Evolutionary conservation across 1,139 yeast species (phyloP).

Genomic region (Nakaseomyces sp.): DNA sequence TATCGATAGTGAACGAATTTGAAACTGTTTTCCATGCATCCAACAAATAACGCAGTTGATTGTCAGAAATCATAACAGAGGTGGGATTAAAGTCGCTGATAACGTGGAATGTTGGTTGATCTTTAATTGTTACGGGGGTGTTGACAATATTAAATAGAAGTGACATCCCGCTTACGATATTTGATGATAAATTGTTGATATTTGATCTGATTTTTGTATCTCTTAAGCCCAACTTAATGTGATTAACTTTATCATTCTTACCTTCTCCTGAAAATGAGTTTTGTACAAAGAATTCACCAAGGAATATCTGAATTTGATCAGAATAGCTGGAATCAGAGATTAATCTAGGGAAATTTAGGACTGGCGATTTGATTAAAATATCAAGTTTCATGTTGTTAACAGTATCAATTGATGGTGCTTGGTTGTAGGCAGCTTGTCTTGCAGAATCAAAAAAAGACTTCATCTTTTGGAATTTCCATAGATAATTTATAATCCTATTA

Average conservation of each 20-base stretch:
- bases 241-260: slow-evolving; percentile 36
- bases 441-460: slow-evolving; percentile 81
- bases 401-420: slow-evolving; percentile 34
- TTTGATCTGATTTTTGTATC: slow-evolving; percentile 59
- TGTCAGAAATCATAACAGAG: slow-evolving; percentile 62
- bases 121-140: slow-evolving; percentile 36
- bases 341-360: slow-evolving; percentile 64
- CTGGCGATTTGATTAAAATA: slow-evolving; percentile 69
- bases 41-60: slow-evolving; percentile 57
- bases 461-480: slow-evolving; percentile 75
- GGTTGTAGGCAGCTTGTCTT: slow-evolving; percentile 71
- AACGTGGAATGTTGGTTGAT: slow-evolving; percentile 46
- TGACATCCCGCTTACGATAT: slow-evolving; percentile 65
- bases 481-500: slow-evolving; percentile 53
- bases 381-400: slow-evolving; percentile 58
- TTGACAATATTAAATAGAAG: slow-evolving; percentile 54
- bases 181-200: slow-evolving; percentile 43
- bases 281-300: slow-evolving; percentile 74
- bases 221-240: slow-evolving; percentile 59
- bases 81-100: slow-evolving; percentile 59
- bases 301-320: slow-evolving; percentile 60
- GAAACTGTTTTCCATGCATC: slow-evolving; percentile 51
- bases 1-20: slow-evolving; percentile 42
- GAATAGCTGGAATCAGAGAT: slow-evolving; percentile 37
- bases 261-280: slow-evolving; percentile 44